A percentile compares a stretch with the other conserved stretches of the same genome.
These are phyloP conservation scores for Kokia cookei DNA, from an alignment of 441 rosid species.

Conservation along the genomic window DNA sequence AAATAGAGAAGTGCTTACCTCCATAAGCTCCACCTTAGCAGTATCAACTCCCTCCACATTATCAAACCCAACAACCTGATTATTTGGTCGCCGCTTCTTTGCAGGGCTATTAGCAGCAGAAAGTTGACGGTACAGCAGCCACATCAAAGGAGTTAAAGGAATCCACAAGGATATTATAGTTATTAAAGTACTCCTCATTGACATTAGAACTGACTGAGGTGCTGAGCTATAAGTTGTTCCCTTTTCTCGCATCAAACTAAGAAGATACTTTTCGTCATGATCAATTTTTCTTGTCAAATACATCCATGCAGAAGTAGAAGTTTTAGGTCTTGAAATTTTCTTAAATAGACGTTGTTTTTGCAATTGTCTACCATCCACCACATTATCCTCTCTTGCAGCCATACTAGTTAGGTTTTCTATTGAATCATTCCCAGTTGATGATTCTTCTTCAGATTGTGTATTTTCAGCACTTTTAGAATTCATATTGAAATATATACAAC, in stretches of 20 bases:
- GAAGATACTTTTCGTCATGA: slow-evolving; percentile 88
- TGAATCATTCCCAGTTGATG: slow-evolving; percentile 4
- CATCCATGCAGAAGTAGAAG: slow-evolving; percentile 61
- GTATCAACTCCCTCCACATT: slow-evolving; percentile 96
- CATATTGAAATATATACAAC: slow-evolving; percentile 66
- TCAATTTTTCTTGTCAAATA: slow-evolving; percentile 81
- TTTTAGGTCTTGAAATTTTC: slow-evolving; percentile 31
- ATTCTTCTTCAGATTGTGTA: slow-evolving; percentile 31
- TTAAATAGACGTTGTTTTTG: slow-evolving; percentile 18
- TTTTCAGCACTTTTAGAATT: slow-evolving; percentile 16
- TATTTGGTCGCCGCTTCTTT: slow-evolving; percentile 54
- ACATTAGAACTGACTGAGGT: slow-evolving; percentile 71
- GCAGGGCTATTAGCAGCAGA: slow-evolving; percentile 88
- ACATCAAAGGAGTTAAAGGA: slow-evolving; percentile 88
- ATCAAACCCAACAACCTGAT: slow-evolving; percentile 60
- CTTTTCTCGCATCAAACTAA: slow-evolving; percentile 83
- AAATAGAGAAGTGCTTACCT: slow-evolving; percentile 38
- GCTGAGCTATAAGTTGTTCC: slow-evolving; percentile 81
- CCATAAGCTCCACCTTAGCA: slow-evolving; percentile 90
- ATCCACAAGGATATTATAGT: slow-evolving; percentile 82
- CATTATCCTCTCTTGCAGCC: slow-evolving; percentile 22
- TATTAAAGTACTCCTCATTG: slow-evolving; percentile 60
- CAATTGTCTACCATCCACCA: slow-evolving; percentile 7
- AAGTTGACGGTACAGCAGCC: slow-evolving; percentile 92
- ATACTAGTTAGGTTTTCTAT: slow-evolving; percentile 21